Conservation (phyloP, 306 rosid species). For the Prinsepia uniflora region DNA sequence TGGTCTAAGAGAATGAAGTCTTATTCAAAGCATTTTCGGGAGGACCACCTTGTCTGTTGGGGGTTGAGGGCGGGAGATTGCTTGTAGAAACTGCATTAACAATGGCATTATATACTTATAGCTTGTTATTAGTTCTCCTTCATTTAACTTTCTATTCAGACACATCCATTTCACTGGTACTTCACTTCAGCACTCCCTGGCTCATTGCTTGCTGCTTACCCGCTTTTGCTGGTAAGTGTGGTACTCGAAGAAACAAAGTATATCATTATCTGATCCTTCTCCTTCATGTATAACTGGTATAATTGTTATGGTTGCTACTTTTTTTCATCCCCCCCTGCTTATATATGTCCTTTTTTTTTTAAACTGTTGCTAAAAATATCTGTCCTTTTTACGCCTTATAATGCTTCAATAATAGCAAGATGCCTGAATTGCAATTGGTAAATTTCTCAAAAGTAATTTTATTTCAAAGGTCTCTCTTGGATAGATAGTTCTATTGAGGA, state of each 20-base stretch:
- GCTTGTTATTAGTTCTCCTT: slow-evolving; percentile 36
- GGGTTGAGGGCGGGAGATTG: background rate
- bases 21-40: background rate
- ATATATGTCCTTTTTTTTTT: background rate
- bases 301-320: background rate
- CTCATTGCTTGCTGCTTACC: slow-evolving; percentile 82
- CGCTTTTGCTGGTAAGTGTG: slow-evolving; percentile 75
- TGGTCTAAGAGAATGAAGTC: background rate
- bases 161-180: slow-evolving; percentile 82
- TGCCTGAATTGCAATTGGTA: background rate
- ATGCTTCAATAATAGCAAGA: background rate
- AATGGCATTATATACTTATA: background rate
- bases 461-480: background rate
- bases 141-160: slow-evolving; percentile 46
- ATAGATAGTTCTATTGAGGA: background rate
- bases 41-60: background rate
- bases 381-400: background rate
- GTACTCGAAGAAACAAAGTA: background rate
- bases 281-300: background rate
- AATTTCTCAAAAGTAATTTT: background rate
- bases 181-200: slow-evolving; percentile 95
- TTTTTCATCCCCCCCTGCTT: background rate
- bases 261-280: background rate
- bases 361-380: background rate
- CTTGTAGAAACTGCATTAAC: background rate